phyloP scores from a whole-genome alignment of 2,329 filamentous ascomycete genomes.

The Nakataea oryzae region DNA sequence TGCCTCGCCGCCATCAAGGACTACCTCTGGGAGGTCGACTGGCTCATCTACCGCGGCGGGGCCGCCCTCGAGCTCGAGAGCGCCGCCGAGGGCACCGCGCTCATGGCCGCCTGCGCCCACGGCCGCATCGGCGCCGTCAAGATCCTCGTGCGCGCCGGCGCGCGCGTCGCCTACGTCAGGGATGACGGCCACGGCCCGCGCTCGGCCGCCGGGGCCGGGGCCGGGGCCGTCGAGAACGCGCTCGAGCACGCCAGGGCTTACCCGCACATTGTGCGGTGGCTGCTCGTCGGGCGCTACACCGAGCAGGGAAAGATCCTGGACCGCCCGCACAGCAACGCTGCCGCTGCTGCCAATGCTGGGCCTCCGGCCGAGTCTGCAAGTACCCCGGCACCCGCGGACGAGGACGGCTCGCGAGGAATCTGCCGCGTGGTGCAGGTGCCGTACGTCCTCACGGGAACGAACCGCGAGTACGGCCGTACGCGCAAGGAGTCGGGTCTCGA shows the following conservation, averaged over 20 bases:
- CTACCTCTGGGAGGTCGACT: neutral
- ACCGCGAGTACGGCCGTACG: neutral
- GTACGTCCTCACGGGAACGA: neutral
- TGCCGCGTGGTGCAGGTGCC: neutral
- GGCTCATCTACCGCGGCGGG: constrained; percentile 4
- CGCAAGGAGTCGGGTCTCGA: neutral
- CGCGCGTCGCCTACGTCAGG: constrained; percentile 5
- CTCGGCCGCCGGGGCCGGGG: neutral
- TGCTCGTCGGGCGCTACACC: constrained; percentile 7
- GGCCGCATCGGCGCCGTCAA: constrained; percentile 4
- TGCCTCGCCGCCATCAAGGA: constrained; percentile 4
- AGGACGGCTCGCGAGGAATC: neutral
- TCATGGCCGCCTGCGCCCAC: constrained; percentile 9
- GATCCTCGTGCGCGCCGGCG: constrained; percentile 4
- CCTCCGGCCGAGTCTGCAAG: neutral
- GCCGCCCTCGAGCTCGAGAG: constrained; percentile 8
- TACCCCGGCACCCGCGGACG: neutral
- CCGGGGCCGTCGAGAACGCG: constrained; percentile 2
- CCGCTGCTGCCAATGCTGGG: neutral
- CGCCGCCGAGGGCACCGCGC: constrained; percentile 7
- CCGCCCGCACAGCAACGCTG: neutral
- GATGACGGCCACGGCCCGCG: neutral
- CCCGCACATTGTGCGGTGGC: constrained; percentile 7
- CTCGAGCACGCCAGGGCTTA: constrained; percentile 5
- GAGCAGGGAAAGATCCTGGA: neutral